Base-by-base conservation (phyloP, 2,329 filamentous ascomycete genomes). In the Blastomyces emzantsi region DNA sequence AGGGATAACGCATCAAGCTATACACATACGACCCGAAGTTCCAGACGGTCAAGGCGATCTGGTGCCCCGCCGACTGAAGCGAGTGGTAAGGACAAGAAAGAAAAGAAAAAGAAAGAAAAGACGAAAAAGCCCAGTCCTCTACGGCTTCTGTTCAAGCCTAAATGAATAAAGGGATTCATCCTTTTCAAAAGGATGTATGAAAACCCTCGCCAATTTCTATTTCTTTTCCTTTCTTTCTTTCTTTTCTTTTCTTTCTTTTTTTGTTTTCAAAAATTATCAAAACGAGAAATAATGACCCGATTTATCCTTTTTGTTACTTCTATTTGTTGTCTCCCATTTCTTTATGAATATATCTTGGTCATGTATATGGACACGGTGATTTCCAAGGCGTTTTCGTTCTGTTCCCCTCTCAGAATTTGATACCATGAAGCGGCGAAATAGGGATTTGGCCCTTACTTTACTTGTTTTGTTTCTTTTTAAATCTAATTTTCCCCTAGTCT, bases 61-160 rank as follows among this genome's bases (percentile, higher is more conserved):
- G 68, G 64, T 17, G 64, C 66, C 8, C 61, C 64, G 9, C 61
- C 64, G 13, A 54, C 69, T n/a, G 69, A 69, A 6, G 69, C 71
- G 22, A 72, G 69, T 19, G 62, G 64, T 51, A 73, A 72, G 43
- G 69, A 65, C 62, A 69, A 70, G 47, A 69, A 69, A 39, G 67
- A 69, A 28, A 69, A 69, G 49, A 66, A 69, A 19, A 68, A 65
- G 60, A 70, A 68, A 28, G 69, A 66, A 19, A 65, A 69, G 43
- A 74, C 72, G 66, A 77, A 77, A 67, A 76, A 74, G 22, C 74
- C 76, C 15, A 78, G 76, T 64, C 66, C 69, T 17, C 61, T 70
- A 64, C 64, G 68, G 39, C 62, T 67, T 60, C 68, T 72, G 64
- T 67, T 72, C 45, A 60, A 49, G 22, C 57, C 57, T 22, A 45